phyloP scores from a whole-genome alignment of 768 basidiomycete genomes.

The Amanita thiersii region DNA sequence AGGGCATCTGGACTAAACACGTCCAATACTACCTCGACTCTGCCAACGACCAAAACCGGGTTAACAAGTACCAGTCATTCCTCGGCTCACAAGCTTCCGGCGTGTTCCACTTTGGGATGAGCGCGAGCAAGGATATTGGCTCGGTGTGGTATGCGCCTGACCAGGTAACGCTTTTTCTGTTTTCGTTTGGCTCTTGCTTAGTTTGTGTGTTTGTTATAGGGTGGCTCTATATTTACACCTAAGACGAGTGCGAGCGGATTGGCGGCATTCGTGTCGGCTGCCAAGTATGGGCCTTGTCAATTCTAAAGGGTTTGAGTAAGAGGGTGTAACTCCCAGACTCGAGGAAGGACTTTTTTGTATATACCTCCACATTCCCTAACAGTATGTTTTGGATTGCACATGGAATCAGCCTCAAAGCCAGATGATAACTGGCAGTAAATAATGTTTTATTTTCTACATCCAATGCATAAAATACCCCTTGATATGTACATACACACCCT shows the following conservation, averaged over 20 bases:
- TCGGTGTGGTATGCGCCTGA: slow-evolving; percentile 39
- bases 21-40: slow-evolving; percentile 40
- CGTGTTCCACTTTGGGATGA: slow-evolving; percentile 35
- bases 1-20: slow-evolving; percentile 49
- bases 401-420: no score
- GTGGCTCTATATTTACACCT: slow-evolving; percentile 35
- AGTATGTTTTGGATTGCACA: no score
- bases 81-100: slow-evolving; percentile 32
- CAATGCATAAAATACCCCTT: no score
- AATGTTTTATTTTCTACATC: no score
- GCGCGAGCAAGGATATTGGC: slow-evolving; percentile 31
- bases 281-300: slow-evolving; percentile 37
- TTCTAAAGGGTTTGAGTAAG: no score
- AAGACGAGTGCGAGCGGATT: slow-evolving; percentile 35
- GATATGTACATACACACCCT: no score
- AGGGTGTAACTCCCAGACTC: no score
- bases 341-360: no score
- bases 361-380: no score
- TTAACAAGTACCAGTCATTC: slow-evolving; percentile 33
- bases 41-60: slow-evolving; percentile 32
- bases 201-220: no score
- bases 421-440: no score
- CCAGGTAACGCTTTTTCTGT: slow-evolving; percentile 17
- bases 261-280: slow-evolving; percentile 33
- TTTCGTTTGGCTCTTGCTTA: no score